Evolutionary conservation across 805 yeast species (phyloP), one percentile per base, ranked within the genome.

Genomic region (Metschnikowia continentalis): DNA sequence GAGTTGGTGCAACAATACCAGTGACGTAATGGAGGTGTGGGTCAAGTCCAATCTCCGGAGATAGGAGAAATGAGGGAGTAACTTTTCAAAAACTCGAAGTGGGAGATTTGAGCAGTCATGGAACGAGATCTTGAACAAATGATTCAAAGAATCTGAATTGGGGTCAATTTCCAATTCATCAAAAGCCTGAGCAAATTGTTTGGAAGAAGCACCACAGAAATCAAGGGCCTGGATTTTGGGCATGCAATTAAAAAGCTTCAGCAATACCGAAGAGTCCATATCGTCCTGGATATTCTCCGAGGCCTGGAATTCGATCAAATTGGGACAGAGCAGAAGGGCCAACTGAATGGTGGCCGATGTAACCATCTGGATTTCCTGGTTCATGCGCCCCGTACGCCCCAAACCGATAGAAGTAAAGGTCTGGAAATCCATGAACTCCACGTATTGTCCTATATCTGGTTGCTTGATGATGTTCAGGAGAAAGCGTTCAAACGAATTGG

Each of bases 361-460:
- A 38, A 90, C 89, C 88, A 88, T 88, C 67, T 90, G 95, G 59
- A 90, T 90, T 67, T 88, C 95, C 66, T 81, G 84, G 69, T 88
- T 91, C 96, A 90, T 90, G 58, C 85, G 79, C 10, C 88, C 89
- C 0, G 97, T 87, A 56, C 97, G 75, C 2, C 97, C 97, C 44
- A 90, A 75, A 0, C 97, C 97, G 45, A 91, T 83, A 0, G 92
- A 84, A 1, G 97, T 90, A 67, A 90, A 86, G 58, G 88, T 92
- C 61, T 88, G 87, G 61, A 90, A 91, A 70, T 90, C 97, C 59
- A 91, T 78, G 47, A 84, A 82, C 58, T 83, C 82, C 19, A 88
- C 92, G 55, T 78, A 80, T 53, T 75, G 79, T 15, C 86, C 84
- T 44, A 84, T 68, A 40, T 72, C 68, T 2, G 73, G 69, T 41